phyloP scores from a whole-genome alignment of 495 filamentous ascomycete genomes.

The Neurospora hispaniola region DNA sequence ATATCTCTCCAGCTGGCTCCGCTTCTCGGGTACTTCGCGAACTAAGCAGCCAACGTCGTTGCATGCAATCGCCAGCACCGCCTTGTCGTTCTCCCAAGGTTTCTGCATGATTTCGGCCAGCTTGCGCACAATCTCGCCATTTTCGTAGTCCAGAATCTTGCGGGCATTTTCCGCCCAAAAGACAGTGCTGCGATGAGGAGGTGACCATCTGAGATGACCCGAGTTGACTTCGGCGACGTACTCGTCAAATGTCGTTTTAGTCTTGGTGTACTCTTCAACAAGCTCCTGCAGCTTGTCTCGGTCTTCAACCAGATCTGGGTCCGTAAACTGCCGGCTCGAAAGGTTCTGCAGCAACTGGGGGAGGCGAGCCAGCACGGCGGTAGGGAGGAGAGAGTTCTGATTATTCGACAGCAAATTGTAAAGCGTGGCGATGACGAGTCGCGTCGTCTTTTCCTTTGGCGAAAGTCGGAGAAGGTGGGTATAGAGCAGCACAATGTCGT shows the following conservation, averaged over 20 bases:
- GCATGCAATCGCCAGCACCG: slow-evolving; percentile 90
- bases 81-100: slow-evolving; percentile 85
- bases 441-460: slow-evolving; percentile 95
- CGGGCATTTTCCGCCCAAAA: slow-evolving; percentile 98
- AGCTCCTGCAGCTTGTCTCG: slow-evolving; percentile 62
- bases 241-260: slow-evolving; percentile 94
- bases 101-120: slow-evolving; percentile 80
- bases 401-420: slow-evolving; percentile 75
- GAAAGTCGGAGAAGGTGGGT: slow-evolving; percentile 81
- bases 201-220: slow-evolving; percentile 89
- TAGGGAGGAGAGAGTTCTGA: slow-evolving; percentile 65
- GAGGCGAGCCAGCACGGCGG: slow-evolving; percentile 70
- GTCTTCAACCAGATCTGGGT: slow-evolving; percentile 83
- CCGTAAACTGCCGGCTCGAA: slow-evolving; percentile 70
- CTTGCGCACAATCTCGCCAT: slow-evolving; percentile 68
- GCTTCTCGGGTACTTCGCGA: slow-evolving; percentile 79
- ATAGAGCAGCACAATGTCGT: slow-evolving; percentile 85
- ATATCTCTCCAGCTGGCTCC: slow-evolving; percentile 73
- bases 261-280: slow-evolving; percentile 88
- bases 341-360: slow-evolving; percentile 75
- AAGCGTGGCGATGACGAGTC: slow-evolving; percentile 79
- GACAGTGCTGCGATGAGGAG: slow-evolving; percentile 76
- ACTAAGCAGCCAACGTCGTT: slow-evolving; percentile 88
- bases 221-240: slow-evolving; percentile 84
- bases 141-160: slow-evolving; percentile 74